Evolutionary conservation across 1,284 basidiomycete species (phyloP).

Genomic region (Pseudozyma thailandica): DNA sequence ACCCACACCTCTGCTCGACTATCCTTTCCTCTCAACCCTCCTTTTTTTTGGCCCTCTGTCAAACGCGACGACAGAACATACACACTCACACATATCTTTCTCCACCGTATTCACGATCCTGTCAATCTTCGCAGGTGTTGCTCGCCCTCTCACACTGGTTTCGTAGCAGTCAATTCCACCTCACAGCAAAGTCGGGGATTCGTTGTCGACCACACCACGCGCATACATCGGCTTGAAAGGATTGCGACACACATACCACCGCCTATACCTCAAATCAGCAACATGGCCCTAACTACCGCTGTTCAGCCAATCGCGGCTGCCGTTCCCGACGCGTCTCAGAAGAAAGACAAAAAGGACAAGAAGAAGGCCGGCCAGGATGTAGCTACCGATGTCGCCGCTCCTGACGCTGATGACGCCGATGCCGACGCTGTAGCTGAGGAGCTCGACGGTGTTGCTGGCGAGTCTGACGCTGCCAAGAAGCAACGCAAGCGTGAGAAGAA

Average conservation of each 20-base stretch:
- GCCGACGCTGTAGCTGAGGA: slow-evolving; percentile 28
- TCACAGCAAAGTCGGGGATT: neutral
- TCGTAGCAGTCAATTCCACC: neutral
- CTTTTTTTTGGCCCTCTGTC: slow-evolving; percentile 1
- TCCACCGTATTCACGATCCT: neutral
- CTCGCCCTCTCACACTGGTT: neutral
- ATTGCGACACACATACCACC: neutral
- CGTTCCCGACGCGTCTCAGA: slow-evolving; percentile 1
- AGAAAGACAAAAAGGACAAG: slow-evolving; percentile 23
- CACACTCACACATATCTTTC: neutral
- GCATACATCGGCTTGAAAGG: neutral
- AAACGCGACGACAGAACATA: neutral
- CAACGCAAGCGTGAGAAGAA: slow-evolving; percentile 47
- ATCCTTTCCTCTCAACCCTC: neutral
- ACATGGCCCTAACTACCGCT: slow-evolving; percentile 14
- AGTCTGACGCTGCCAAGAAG: slow-evolving; percentile 21
- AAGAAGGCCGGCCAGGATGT: slow-evolving; percentile 11
- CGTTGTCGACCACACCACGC: neutral
- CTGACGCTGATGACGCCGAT: slow-evolving; percentile 21
- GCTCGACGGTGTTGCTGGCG: slow-evolving; percentile 8
- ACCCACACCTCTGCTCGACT: neutral
- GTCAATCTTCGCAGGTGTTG: slow-evolving; percentile 1
- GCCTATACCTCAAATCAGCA: neutral
- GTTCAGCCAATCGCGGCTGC: slow-evolving; percentile 16
- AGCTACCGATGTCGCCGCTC: slow-evolving; percentile 3